Evolutionary conservation across 192 early-diverging fungal genomes (phyloP), one percentile per base, ranked within the genome.

Genomic region (Diversispora eburnea): DNA sequence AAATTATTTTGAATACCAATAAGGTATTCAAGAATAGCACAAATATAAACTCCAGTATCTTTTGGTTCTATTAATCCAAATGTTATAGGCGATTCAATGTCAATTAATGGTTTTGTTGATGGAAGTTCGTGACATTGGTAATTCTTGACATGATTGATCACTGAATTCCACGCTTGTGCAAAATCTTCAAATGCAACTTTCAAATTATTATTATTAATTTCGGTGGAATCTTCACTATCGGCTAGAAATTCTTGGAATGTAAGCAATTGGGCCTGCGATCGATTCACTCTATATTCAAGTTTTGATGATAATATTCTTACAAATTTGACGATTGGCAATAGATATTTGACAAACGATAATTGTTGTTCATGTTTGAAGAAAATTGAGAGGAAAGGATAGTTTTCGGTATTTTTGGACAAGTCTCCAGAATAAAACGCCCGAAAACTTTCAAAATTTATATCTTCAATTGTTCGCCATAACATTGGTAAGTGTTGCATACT

Each of bases 81-180:
- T 13, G 45, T n/a, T 19, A 75, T 12, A 8, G 65, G 68, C 1
- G 25, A n/a, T 15, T 60, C 19, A 20, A 39, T 6, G 45, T 17
- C 8, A 10, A 75, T 75, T 3, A 5, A 1, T 13, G 74, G 66
- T 46, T 51, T 70, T 4, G 51, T 8, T 15, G 13, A 19, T n/a
- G 55, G 55, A 33, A 75, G 43, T 9, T 70, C 74, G 46, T 70
- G 66, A 57, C 74, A 75, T 49, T 70, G 74, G 60, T 72, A 75
- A 58, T 48, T 33, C 6, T 71, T 60, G 5, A 75, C 57, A 8
- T 43, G 13, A 19, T 25, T 17, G 3, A 55, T 70, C 13, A 75
- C 41, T 3, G 68, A 20, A 57, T 75, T 68, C 73, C 73, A 75
- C 19, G 66, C 64, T 33, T 70, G 4, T 20, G 20, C 39, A 68